phyloP scores from a whole-genome alignment of 768 basidiomycete species.

The Pleurotus sapidus region DNA sequence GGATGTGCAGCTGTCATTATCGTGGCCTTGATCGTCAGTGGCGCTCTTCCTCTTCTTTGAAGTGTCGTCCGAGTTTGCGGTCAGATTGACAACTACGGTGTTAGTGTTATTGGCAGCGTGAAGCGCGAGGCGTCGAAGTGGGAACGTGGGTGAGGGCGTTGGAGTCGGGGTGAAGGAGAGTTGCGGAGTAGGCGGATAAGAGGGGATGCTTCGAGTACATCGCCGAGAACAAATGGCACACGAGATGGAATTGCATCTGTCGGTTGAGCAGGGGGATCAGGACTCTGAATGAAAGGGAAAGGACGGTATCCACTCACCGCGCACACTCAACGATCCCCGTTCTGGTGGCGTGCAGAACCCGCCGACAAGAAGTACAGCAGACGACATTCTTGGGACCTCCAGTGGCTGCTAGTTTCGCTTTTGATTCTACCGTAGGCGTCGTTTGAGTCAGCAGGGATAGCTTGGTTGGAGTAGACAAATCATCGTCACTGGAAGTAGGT shows the following conservation, averaged over 20 bases:
- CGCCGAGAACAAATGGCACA: constrained; percentile 45
- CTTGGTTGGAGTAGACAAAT: not conserved
- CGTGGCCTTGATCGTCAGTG: not conserved
- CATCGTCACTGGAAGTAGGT: not conserved
- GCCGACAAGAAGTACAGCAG: constrained; percentile 17
- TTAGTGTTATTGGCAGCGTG: constrained; percentile 19
- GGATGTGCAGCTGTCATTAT: not conserved
- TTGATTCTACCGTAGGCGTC: not conserved
- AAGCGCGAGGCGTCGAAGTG: constrained; percentile 27
- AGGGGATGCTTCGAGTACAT: constrained; percentile 33
- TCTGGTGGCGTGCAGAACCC: constrained; percentile 5
- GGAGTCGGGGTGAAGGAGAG: constrained; percentile 37
- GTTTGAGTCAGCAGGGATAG: not conserved
- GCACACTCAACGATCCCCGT: constrained; percentile 9
- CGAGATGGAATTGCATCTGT: constrained; percentile 36
- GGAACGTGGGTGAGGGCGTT: constrained; percentile 23
- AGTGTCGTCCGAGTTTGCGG: constrained; percentile 9
- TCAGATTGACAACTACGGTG: constrained; percentile 13
- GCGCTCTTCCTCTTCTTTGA: not conserved
- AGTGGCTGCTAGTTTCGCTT: not conserved
- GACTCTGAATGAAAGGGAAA: not conserved
- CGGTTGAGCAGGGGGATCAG: not conserved
- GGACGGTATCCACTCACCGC: not conserved
- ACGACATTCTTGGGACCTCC: not conserved
- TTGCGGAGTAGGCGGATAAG: constrained; percentile 34